These are phyloP conservation scores for Chaetomium strumarium DNA, from an alignment of 2,329 filamentous ascomycete genomes.

Conservation along the genomic window DNA sequence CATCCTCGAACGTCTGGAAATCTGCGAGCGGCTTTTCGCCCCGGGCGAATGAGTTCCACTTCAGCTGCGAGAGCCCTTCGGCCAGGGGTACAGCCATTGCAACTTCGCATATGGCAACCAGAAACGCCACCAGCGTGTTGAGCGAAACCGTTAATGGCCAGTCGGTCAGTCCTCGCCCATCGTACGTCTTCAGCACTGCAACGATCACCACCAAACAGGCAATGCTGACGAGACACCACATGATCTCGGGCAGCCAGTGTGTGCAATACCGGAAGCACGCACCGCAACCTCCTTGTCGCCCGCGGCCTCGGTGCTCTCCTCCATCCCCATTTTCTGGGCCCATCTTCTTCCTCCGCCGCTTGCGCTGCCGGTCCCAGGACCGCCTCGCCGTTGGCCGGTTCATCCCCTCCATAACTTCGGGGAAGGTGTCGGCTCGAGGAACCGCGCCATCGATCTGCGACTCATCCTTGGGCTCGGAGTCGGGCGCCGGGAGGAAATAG, in stretches of 20 bases:
- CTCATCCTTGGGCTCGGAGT: slow-evolving; percentile 16
- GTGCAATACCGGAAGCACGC: neutral
- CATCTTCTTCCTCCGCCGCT: slow-evolving; percentile 8
- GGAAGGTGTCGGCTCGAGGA: slow-evolving; percentile 16
- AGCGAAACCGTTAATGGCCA: slow-evolving; percentile 26
- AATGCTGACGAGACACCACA: slow-evolving; percentile 21
- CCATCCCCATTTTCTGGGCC: neutral
- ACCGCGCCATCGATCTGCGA: slow-evolving; percentile 7
- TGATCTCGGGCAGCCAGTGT: slow-evolving; percentile 22
- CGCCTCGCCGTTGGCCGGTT: slow-evolving; percentile 9
- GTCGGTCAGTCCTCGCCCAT: slow-evolving; percentile 20
- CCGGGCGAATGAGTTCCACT: slow-evolving; percentile 30
- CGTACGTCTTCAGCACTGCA: slow-evolving; percentile 17
- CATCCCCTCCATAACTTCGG: slow-evolving; percentile 7
- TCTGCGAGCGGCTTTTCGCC: slow-evolving; percentile 24
- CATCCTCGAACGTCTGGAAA: slow-evolving; percentile 28
- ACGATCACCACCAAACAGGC: slow-evolving; percentile 18
- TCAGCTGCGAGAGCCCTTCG: slow-evolving; percentile 29
- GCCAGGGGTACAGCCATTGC: slow-evolving; percentile 24
- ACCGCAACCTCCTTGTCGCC: neutral
- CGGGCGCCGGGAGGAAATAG: slow-evolving; percentile 13
- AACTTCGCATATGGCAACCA: slow-evolving; percentile 25
- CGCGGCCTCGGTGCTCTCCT: neutral
- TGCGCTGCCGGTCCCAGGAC: slow-evolving; percentile 21
- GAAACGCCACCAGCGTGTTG: slow-evolving; percentile 28